A percentile compares a stretch with the other conserved stretches of the same genome.
Evolutionary conservation across 2,329 filamentous ascomycete species (phyloP).

Genomic region (Aspergillus piperis): DNA sequence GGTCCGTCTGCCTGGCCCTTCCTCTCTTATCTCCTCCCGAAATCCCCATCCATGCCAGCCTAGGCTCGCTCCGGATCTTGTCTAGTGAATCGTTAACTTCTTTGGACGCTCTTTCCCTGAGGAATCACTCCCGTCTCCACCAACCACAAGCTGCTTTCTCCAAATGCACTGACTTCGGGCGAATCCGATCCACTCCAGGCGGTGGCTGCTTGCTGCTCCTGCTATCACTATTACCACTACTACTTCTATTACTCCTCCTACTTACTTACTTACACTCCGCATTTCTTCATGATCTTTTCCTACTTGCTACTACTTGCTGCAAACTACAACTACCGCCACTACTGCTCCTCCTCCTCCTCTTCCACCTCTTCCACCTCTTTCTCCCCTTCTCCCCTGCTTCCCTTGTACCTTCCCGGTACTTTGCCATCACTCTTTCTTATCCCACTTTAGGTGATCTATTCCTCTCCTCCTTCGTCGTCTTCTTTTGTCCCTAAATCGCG

Average conservation of each 20-base stretch:
- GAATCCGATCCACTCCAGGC: constrained; percentile 24
- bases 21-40: constrained; percentile 14
- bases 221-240: constrained; percentile 9
- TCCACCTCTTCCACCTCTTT: constrained; percentile 11
- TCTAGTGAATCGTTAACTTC: not conserved
- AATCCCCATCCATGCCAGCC: constrained; percentile 5
- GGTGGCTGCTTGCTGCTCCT: constrained; percentile 2
- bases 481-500: too few relatives aligned
- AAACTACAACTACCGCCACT: not conserved
- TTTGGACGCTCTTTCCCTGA: constrained; percentile 14
- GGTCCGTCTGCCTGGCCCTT: constrained; percentile 13
- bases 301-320: not conserved
- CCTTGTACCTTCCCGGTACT: constrained; percentile 9
- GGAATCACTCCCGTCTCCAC: constrained; percentile 18
- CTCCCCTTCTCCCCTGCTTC: constrained; percentile 8
- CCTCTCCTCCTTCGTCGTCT: not conserved
- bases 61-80: constrained; percentile 19
- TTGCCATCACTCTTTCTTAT: not conserved
- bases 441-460: constrained; percentile 2
- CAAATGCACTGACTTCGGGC: constrained; percentile 22
- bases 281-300: not conserved
- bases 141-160: constrained; percentile 13
- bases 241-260: not conserved
- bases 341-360: constrained; percentile 12
- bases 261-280: too few relatives aligned